Evolutionary conservation across 805 yeast genomes (phyloP).

Genomic region (Wickerhamiella nectarea): DNA sequence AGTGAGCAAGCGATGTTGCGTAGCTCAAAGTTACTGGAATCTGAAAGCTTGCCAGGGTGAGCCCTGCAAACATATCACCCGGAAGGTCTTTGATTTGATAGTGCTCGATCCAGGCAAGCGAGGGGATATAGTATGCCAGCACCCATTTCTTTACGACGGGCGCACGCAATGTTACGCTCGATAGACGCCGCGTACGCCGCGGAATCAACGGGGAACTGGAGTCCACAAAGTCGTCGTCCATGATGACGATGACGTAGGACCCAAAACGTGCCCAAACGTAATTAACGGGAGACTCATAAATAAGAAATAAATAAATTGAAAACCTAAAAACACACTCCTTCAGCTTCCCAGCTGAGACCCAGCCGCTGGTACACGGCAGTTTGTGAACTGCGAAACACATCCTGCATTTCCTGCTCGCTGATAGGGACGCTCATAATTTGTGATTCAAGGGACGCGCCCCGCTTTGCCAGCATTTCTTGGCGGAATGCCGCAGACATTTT

Average conservation of each 20-base stretch:
- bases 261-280: no score
- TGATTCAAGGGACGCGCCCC: conserved; percentile 17
- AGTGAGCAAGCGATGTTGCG: conserved; percentile 72
- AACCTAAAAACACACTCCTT: conserved; percentile 9
- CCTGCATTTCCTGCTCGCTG: conserved; percentile 10
- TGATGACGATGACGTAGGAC: no score
- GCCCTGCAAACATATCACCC: conserved; percentile 69
- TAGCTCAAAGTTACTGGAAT: conserved; percentile 76
- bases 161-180: not conserved
- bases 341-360: conserved; percentile 44
- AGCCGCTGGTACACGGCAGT: conserved; percentile 41
- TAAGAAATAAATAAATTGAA: not conserved
- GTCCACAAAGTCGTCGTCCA: not conserved
- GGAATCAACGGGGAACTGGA: not conserved
- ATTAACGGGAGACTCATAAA: not conserved
- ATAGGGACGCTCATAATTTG: conserved; percentile 2
- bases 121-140: conserved; percentile 40
- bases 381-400: conserved; percentile 46
- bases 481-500: conserved; percentile 21
- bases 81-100: conserved; percentile 30
- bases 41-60: conserved; percentile 81
- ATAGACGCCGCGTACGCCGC: not conserved
- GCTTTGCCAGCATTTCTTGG: conserved; percentile 24
- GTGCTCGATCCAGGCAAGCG: conserved; percentile 39
- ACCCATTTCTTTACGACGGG: conserved; percentile 19